A percentile compares a stretch with the other conserved stretches of the same genome.
phyloP scores from a whole-genome alignment of 1,284 basidiomycete species.

The Rhodotorula sp. region DNA sequence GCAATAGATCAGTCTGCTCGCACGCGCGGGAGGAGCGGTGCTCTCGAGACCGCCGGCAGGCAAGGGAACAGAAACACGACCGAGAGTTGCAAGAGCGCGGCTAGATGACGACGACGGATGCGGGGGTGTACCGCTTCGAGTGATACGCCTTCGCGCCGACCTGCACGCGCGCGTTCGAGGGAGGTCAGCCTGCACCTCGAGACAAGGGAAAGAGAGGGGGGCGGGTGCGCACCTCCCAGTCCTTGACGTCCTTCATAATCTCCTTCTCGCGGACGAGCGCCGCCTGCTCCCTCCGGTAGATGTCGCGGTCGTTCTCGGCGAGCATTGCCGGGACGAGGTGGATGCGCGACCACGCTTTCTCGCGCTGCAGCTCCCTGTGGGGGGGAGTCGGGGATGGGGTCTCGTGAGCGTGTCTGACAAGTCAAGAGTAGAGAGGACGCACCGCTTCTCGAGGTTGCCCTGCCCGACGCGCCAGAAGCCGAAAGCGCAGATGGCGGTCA shows the following conservation, averaged over 20 bases:
- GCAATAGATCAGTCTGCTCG: not conserved
- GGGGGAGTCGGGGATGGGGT: no score
- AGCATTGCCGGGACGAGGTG: slow-evolving; percentile 77
- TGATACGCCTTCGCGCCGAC: slow-evolving; percentile 82
- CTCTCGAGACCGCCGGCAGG: not conserved
- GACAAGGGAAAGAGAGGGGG: not conserved
- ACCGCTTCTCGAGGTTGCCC: slow-evolving; percentile 92
- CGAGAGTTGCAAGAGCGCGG: not conserved
- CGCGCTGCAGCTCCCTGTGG: slow-evolving; percentile 83
- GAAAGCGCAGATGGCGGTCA: slow-evolving; percentile 80
- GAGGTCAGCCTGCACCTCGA: not conserved
- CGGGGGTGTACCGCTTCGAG: slow-evolving; percentile 73
- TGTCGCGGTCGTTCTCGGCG: slow-evolving; percentile 41
- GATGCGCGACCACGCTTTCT: slow-evolving; percentile 94
- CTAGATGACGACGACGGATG: slow-evolving; percentile 56
- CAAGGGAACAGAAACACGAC: not conserved
- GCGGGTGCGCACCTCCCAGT: slow-evolving; percentile 77
- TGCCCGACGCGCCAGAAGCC: slow-evolving; percentile 90
- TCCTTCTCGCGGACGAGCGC: slow-evolving; percentile 76
- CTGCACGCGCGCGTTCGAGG: slow-evolving; percentile 54
- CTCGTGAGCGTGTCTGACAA: not conserved
- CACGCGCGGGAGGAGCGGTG: not conserved
- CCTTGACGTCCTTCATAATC: slow-evolving; percentile 94
- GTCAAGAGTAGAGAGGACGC: slow-evolving; percentile 50
- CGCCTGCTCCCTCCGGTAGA: slow-evolving; percentile 78